Base-by-base conservation (phyloP, 2,329 filamentous ascomycete genomes). In the Colletotrichum lentis region DNA sequence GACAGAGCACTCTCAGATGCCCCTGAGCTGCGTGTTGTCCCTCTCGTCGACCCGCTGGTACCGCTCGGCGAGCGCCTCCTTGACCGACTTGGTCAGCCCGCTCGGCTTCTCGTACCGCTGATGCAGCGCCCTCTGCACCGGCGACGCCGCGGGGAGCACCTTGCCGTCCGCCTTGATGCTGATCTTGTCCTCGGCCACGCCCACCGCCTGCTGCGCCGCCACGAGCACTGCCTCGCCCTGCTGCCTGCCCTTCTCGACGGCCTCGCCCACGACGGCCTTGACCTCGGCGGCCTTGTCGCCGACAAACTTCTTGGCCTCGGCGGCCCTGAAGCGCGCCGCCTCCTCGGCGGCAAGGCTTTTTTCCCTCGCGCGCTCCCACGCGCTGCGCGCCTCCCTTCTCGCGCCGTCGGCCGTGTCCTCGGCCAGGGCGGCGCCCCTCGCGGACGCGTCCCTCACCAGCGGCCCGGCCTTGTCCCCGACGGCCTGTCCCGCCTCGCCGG, bases 21-120 rank as follows among this genome's bases (percentile, higher is more conserved):
- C 81, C 72, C 82, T 75, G 67, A 85, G 74, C 63, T 79, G 76
- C 35, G 80, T 79, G 67, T 82, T 81, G 69, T 85, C 81, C 72
- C 80, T 78, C 74, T 81, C 72, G 49, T 82, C 80, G 67, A 85
- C 76, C 0, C 82, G 82, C 71, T 75, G 81, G 73, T 89, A 89
- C 72, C 87, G 79, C 74, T 88, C 85, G 56, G 79, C 81, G 60
- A 90, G 76, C 49, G 82, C 80, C 74, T 88, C 83, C 69, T 85
- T 81, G 22, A 85, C 83, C 53, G 80, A 84, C 77, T 84, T 84
- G 68, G 81, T 78, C 70, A 81, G 74, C 62, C 74, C 74, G 16
- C 75, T 74, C 49, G 78, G 73, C 71, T 79, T 81, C 75, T 83
- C 79, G 71, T 83, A 89, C 57, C 86, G 80, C 77, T 88, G 79